These are phyloP conservation scores for Rhodocollybia butyracea DNA, from an alignment of 768 basidiomycete genomes.

Conservation along the genomic window DNA sequence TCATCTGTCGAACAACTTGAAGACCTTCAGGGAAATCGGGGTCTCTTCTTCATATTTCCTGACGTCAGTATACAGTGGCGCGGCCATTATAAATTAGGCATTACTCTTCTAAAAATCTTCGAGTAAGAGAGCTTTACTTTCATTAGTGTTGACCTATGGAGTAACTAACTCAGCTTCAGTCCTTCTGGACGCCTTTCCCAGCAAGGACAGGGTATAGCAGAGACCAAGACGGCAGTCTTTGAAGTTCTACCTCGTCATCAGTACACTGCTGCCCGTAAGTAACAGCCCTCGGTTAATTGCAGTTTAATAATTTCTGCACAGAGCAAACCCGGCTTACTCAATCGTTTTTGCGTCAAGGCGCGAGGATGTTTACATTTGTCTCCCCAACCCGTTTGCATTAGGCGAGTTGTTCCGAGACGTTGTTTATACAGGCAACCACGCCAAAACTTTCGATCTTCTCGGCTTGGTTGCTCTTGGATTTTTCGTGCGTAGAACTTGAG, in stretches of 20 bases:
- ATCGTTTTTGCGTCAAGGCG: conserved; percentile 52
- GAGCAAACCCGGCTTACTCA: conserved; percentile 49
- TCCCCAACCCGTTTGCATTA: conserved; percentile 24
- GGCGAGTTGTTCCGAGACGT: conserved; percentile 12
- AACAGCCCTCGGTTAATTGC: neutral
- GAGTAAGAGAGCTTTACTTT: conserved; percentile 47
- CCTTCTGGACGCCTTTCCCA: conserved; percentile 50
- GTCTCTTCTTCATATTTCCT: conserved; percentile 88
- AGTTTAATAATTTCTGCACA: conserved; percentile 9
- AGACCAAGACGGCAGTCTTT: conserved; percentile 71
- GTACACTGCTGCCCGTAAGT: conserved; percentile 80
- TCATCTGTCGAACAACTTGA: conserved; percentile 77
- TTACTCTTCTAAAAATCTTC: conserved; percentile 71
- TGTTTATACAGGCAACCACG: neutral
- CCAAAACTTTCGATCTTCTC: conserved; percentile 6
- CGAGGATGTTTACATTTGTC: conserved; percentile 44
- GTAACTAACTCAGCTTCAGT: conserved; percentile 36
- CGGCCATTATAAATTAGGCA: conserved; percentile 72
- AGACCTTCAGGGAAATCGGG: conserved; percentile 75
- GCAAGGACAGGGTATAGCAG: conserved; percentile 65
- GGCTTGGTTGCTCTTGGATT: conserved; percentile 7
- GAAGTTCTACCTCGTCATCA: conserved; percentile 70
- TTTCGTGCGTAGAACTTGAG: neutral
- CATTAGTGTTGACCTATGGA: conserved; percentile 13
- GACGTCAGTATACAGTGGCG: conserved; percentile 83